phyloP scores from a whole-genome alignment of 495 filamentous ascomycete genomes.

The Podospora sp. region DNA sequence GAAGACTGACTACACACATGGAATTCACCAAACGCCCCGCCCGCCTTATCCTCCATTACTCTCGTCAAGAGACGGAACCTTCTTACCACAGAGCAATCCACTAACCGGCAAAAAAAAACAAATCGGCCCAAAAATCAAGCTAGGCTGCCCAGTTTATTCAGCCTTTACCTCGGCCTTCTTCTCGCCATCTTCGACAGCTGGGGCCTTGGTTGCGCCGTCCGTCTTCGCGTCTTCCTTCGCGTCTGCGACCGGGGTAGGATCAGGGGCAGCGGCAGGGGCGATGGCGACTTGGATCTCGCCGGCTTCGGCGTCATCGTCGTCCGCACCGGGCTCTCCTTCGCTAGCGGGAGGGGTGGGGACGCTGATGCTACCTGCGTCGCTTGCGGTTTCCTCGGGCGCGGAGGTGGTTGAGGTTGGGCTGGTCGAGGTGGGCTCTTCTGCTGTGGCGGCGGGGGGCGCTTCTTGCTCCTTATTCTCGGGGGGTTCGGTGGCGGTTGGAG shows the following conservation, averaged over 20 bases:
- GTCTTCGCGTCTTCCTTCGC: not conserved
- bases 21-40: not conserved
- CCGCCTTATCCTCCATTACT: not conserved
- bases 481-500: conserved; percentile 9
- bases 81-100: not conserved
- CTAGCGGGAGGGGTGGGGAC: conserved; percentile 9
- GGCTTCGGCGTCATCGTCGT: conserved; percentile 17
- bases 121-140: not conserved
- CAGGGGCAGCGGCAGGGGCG: not conserved
- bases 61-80: no score
- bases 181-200: not conserved
- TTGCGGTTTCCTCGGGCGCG: conserved; percentile 4
- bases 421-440: not conserved
- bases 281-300: not conserved
- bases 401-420: not conserved
- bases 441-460: not conserved
- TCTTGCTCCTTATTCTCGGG: not conserved
- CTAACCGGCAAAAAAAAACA: not conserved
- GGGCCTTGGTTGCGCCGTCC: not conserved
- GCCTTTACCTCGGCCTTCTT: not conserved
- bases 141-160: not conserved
- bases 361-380: not conserved
- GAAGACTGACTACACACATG: not conserved
- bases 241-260: no score
- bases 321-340: not conserved